A percentile compares a stretch with the other conserved stretches of the same genome.
These are phyloP conservation scores for Ophiostoma quercus DNA, from an alignment of 2,329 filamentous ascomycete species.

Conservation along the genomic window DNA sequence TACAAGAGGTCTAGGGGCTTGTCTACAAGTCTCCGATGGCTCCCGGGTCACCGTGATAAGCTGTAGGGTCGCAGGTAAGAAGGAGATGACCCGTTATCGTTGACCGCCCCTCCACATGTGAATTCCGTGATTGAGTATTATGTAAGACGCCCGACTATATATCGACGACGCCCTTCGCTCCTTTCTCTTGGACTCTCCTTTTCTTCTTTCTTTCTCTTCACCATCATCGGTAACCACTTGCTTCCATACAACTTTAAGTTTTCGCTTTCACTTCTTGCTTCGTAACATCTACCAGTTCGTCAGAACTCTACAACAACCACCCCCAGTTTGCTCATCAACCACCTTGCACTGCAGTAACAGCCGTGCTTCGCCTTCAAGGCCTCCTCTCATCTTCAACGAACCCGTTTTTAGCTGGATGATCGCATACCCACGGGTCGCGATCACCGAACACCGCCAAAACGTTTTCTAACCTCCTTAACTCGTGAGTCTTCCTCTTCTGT, in stretches of 20 bases:
- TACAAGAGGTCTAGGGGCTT: neutral
- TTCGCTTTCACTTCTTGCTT: neutral
- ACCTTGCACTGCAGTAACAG: constrained; percentile 2
- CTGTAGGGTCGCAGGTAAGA: neutral
- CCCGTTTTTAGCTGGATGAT: constrained; percentile 24
- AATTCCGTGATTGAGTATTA: neutral
- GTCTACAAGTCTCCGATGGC: neutral
- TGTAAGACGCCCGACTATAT: constrained; percentile 7
- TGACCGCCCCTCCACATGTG: constrained; percentile 14
- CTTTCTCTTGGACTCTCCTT: constrained; percentile 2
- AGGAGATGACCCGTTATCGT: neutral
- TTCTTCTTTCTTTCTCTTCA: constrained; percentile 5
- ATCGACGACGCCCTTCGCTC: constrained; percentile 1
- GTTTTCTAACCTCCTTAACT: constrained; percentile 98
- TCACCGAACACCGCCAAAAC: constrained; percentile 71
- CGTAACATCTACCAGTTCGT: neutral
- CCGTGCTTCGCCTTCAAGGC: constrained; percentile 13
- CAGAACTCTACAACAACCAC: neutral
- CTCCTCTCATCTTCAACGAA: constrained; percentile 1
- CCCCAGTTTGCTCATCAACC: neutral
- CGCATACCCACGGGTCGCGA: constrained; percentile 43
- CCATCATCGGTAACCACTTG: constrained; percentile 11
- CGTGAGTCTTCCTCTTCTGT: constrained; percentile 53
- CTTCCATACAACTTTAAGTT: neutral
- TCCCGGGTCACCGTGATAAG: constrained; percentile 6